A percentile compares a stretch with the other conserved stretches of the same genome.
phyloP scores from a whole-genome alignment of 164 flowering plant species.

The Tinospora cordifolia region DNA sequence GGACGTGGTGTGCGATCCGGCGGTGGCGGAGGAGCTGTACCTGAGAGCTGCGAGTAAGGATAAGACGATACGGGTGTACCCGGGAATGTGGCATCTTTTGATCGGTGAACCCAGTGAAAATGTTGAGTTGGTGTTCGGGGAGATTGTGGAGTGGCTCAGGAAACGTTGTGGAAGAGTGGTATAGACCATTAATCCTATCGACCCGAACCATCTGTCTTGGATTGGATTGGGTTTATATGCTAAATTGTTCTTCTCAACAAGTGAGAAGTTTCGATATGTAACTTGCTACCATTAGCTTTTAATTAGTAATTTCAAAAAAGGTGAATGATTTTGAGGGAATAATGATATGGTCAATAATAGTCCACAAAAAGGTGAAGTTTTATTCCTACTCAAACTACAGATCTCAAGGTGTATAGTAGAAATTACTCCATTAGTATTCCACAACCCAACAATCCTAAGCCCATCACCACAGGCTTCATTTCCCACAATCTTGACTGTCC shows the following conservation, averaged over 20 bases:
- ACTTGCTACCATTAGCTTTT: too few relatives aligned
- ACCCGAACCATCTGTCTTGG: too few relatives aligned
- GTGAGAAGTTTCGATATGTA: too few relatives aligned
- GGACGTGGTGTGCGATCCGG: slow-evolving; percentile 78
- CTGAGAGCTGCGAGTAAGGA: slow-evolving; percentile 56
- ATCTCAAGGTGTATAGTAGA: slow-evolving; percentile 45
- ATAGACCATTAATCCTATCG: too few relatives aligned
- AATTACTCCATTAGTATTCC: slow-evolving; percentile 54
- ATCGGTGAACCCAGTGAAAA: slow-evolving; percentile 71
- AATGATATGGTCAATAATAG: too few relatives aligned
- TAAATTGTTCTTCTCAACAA: too few relatives aligned
- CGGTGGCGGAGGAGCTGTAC: slow-evolving; percentile 66
- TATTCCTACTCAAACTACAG: too few relatives aligned
- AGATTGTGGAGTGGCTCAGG: slow-evolving; percentile 60
- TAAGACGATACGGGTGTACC: slow-evolving; percentile 61
- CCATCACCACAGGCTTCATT: slow-evolving; percentile 38
- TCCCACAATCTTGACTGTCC: slow-evolving; percentile 15
- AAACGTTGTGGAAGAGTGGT: too few relatives aligned
- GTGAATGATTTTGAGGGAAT: too few relatives aligned
- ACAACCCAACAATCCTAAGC: slow-evolving; percentile 48
- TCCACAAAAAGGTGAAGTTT: too few relatives aligned
- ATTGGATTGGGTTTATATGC: too few relatives aligned
- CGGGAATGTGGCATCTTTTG: slow-evolving; percentile 86
- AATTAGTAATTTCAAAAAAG: too few relatives aligned
- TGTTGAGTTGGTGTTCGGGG: slow-evolving; percentile 77